phyloP scores from a whole-genome alignment of 2,329 filamentous ascomycete species.

The Neonectria ditissima region DNA sequence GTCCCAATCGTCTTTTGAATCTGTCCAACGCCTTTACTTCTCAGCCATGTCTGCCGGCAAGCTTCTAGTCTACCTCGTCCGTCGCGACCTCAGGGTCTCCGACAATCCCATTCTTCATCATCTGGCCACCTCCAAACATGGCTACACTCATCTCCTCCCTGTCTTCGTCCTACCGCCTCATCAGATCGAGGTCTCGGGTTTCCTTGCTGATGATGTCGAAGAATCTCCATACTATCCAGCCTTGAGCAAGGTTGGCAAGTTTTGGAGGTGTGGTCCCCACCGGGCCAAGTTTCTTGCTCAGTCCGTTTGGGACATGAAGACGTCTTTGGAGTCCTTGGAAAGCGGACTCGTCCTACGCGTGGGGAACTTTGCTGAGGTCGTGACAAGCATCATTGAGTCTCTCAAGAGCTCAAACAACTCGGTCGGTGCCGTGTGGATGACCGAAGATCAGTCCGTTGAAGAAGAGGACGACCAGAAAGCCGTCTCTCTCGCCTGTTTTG shows the following conservation, averaged over 20 bases:
- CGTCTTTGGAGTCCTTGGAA: slow-evolving; percentile 66
- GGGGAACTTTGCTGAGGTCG: slow-evolving; percentile 69
- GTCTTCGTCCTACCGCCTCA: slow-evolving; percentile 76
- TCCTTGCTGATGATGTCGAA: slow-evolving; percentile 66
- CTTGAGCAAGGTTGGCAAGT: slow-evolving; percentile 71
- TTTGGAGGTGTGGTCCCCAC: slow-evolving; percentile 80
- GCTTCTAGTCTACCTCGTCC: slow-evolving; percentile 77
- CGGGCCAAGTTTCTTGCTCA: slow-evolving; percentile 79
- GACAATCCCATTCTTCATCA: slow-evolving; percentile 81
- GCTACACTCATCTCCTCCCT: slow-evolving; percentile 77
- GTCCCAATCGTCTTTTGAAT: slow-evolving; percentile 1
- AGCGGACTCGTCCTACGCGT: slow-evolving; percentile 74
- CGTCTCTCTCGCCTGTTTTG: slow-evolving; percentile 64
- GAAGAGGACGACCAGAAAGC: slow-evolving; percentile 73
- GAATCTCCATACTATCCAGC: slow-evolving; percentile 77
- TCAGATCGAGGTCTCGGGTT: slow-evolving; percentile 81
- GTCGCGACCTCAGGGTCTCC: slow-evolving; percentile 77
- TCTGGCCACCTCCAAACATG: slow-evolving; percentile 62
- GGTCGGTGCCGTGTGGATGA: slow-evolving; percentile 79
- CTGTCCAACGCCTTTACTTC: background rate
- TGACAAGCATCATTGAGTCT: slow-evolving; percentile 67
- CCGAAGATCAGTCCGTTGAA: slow-evolving; percentile 75
- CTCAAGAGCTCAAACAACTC: slow-evolving; percentile 56
- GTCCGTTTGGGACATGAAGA: slow-evolving; percentile 78
- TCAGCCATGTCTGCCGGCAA: slow-evolving; percentile 53